A percentile compares a stretch with the other conserved stretches of the same genome.
These are phyloP conservation scores for Sclerotinia spermophila DNA, from an alignment of 2,329 filamentous ascomycete genomes.

Conservation along the genomic window DNA sequence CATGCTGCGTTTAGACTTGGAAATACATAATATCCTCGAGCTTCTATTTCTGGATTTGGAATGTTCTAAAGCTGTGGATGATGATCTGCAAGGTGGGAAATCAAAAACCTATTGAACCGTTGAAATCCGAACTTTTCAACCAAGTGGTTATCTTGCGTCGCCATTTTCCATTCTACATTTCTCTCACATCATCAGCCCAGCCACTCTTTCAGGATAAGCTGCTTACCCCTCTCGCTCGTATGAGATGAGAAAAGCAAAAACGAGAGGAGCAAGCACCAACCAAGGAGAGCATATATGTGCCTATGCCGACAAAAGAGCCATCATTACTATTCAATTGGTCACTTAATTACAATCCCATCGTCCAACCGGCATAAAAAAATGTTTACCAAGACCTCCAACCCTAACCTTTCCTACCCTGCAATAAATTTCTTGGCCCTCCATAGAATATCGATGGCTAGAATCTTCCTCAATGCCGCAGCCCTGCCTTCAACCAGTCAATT, in stretches of 20 bases:
- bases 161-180: background rate
- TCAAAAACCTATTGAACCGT: background rate
- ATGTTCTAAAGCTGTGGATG: conserved; percentile 4
- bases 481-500: background rate
- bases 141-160: background rate
- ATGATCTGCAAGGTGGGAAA: conserved; percentile 2
- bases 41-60: background rate
- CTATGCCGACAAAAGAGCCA: background rate
- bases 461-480: no score
- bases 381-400: background rate
- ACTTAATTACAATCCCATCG: background rate
- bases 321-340: background rate
- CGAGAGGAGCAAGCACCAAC: background rate
- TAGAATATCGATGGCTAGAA: background rate
- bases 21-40: no score
- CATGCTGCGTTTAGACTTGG: background rate
- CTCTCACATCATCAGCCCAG: background rate
- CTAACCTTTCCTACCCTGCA: background rate
- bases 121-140: background rate
- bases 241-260: background rate
- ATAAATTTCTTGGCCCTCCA: background rate
- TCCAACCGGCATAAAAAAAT: background rate
- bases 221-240: background rate
- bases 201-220: background rate
- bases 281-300: background rate